phyloP scores from a whole-genome alignment of 2,329 filamentous ascomycete species.

The Xylaria multiplex region DNA sequence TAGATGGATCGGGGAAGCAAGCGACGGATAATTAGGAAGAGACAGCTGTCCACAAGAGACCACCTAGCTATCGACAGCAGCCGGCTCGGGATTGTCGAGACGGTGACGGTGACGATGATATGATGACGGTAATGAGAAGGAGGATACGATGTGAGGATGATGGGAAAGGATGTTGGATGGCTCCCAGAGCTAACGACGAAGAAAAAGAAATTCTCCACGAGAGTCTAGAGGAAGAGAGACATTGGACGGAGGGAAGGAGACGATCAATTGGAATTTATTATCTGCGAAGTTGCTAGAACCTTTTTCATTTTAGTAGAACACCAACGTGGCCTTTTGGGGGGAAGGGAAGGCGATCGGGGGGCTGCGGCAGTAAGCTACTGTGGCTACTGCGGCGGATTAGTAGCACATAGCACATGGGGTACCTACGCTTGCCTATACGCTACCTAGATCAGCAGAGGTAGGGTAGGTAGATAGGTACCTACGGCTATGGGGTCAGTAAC shows the following conservation, averaged over 20 bases:
- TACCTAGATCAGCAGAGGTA: too few relatives aligned
- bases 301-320: conserved; percentile 35
- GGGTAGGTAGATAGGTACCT: too few relatives aligned
- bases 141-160: conserved; percentile 23
- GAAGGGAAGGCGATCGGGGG: conserved; percentile 33
- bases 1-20: conserved; percentile 20
- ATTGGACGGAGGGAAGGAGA: conserved; percentile 34
- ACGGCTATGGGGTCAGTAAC: not conserved
- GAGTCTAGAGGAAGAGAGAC: conserved; percentile 39
- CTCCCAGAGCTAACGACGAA: conserved; percentile 53
- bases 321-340: conserved; percentile 49
- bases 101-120: not conserved
- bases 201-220: conserved; percentile 44
- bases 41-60: conserved; percentile 27
- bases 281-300: conserved; percentile 34
- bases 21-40: conserved; percentile 19
- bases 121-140: not conserved
- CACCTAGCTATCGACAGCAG: conserved; percentile 24
- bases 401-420: too few relatives aligned
- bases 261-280: conserved; percentile 43
- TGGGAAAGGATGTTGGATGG: conserved; percentile 45
- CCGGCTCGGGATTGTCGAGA: conserved; percentile 8
- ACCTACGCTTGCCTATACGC: too few relatives aligned
- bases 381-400: too few relatives aligned
- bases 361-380: conserved; percentile 21